phyloP scores from a whole-genome alignment of 257 asterid species.

The Nemophila menziesii region DNA sequence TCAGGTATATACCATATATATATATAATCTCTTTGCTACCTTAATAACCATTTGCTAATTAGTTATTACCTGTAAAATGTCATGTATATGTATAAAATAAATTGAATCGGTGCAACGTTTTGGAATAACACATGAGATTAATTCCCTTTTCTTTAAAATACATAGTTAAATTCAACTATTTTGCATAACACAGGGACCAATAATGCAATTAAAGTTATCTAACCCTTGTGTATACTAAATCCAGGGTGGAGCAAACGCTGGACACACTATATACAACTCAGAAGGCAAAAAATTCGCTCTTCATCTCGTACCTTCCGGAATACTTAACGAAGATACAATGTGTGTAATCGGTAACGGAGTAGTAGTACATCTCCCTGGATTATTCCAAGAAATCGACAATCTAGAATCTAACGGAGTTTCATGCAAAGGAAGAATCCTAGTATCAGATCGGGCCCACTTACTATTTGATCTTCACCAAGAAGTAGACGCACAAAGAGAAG shows the following conservation, averaged over 20 bases:
- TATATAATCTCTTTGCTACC: neutral
- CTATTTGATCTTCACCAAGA: constrained; percentile 85
- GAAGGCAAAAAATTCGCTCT: constrained; percentile 95
- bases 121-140: no score
- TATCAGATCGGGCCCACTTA: constrained; percentile 91
- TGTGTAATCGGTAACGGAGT: constrained; percentile 83
- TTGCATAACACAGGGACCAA: no score
- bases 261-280: constrained; percentile 91
- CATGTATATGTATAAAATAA: no score
- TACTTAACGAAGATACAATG: constrained; percentile 35
- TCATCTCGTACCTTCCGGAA: constrained; percentile 94
- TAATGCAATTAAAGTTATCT: neutral
- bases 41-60: neutral
- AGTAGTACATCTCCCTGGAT: constrained; percentile 81
- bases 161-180: no score
- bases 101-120: no score
- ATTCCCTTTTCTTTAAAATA: no score
- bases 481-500: constrained; percentile 84
- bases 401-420: constrained; percentile 83
- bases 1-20: constrained; percentile 39
- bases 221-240: constrained; percentile 3
- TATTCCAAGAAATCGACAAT: constrained; percentile 70
- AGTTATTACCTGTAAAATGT: neutral
- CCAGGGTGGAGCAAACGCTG: constrained; percentile 99
- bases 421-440: constrained; percentile 74